Evolutionary conservation across 305 asterid species (phyloP).

Genomic region (Plantago coronopus): DNA sequence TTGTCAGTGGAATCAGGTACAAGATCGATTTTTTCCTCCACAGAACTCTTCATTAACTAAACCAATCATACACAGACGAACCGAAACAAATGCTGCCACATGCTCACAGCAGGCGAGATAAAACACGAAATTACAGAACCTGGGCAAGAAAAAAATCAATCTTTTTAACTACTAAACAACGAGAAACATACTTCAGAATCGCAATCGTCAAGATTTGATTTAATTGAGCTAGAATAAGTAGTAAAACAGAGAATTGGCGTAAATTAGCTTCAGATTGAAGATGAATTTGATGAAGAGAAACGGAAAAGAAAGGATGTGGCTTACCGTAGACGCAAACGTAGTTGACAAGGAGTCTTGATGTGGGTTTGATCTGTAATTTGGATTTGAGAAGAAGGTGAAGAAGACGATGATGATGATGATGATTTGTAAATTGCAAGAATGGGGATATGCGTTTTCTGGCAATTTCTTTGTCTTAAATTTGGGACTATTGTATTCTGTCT

Average conservation of each 20-base stretch:
- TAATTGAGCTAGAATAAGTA: too few species aligned
- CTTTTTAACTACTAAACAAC: not conserved
- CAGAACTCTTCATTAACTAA: slow-evolving; percentile 65
- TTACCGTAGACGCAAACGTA: slow-evolving; percentile 3
- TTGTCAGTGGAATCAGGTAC: slow-evolving; percentile 27
- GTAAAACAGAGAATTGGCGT: not conserved
- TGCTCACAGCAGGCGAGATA: slow-evolving; percentile 20
- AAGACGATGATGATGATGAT: not conserved
- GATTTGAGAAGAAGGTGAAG: not conserved
- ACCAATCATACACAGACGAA: slow-evolving; percentile 17
- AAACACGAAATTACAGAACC: slow-evolving; percentile 26
- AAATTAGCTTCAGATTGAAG: slow-evolving; percentile 3
- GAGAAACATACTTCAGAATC: not conserved
- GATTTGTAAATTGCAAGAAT: not conserved
- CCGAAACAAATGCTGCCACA: slow-evolving; percentile 27
- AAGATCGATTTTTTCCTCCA: slow-evolving; percentile 30
- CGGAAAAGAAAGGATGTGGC: not conserved
- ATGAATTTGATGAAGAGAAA: not conserved
- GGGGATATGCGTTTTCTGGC: not conserved
- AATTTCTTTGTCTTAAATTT: not conserved
- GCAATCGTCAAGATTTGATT: not conserved
- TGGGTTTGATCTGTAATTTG: not conserved
- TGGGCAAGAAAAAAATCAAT: slow-evolving; percentile 19
- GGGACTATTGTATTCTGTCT: not conserved
- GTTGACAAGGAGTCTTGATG: not conserved